Conservation (phyloP, 441 rosid species). For the Pelargonium myrrhifolium region DNA sequence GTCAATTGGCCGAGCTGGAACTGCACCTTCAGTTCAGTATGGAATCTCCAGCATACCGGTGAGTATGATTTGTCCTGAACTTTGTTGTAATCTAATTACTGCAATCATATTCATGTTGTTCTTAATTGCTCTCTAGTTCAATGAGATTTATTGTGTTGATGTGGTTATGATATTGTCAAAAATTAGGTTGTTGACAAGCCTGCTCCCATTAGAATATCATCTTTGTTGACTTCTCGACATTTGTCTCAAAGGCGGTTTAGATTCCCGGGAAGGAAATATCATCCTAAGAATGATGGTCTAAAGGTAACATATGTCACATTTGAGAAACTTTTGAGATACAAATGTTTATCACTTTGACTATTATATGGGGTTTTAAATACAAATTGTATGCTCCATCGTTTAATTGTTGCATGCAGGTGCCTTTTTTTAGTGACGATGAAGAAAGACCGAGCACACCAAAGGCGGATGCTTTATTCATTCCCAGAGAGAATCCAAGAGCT, state of each 20-base stretch:
- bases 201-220: conserved; percentile 72
- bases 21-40: conserved; percentile 71
- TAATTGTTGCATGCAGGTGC: conserved; percentile 48
- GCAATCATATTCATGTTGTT: background rate
- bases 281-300: conserved; percentile 56
- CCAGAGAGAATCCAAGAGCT: conserved; percentile 92
- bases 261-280: conserved; percentile 75
- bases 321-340: too few relatives aligned
- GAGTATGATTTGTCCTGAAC: conserved; percentile 24
- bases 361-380: background rate
- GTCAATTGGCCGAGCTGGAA: conserved; percentile 73
- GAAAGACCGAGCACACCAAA: conserved; percentile 81
- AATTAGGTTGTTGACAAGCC: conserved; percentile 73
- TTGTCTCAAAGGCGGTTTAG: conserved; percentile 67
- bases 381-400: background rate
- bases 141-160: background rate
- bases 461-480: conserved; percentile 83
- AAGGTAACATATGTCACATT: conserved; percentile 39
- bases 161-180: background rate
- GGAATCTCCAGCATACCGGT: conserved; percentile 96
- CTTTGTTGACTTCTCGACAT: conserved; percentile 76
- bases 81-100: conserved; percentile 7
- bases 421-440: conserved; percentile 81
- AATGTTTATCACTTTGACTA: background rate
- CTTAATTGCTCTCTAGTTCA: background rate